phyloP scores from a whole-genome alignment of 306 rosid genomes.

The Cucumis sativus region DNA sequence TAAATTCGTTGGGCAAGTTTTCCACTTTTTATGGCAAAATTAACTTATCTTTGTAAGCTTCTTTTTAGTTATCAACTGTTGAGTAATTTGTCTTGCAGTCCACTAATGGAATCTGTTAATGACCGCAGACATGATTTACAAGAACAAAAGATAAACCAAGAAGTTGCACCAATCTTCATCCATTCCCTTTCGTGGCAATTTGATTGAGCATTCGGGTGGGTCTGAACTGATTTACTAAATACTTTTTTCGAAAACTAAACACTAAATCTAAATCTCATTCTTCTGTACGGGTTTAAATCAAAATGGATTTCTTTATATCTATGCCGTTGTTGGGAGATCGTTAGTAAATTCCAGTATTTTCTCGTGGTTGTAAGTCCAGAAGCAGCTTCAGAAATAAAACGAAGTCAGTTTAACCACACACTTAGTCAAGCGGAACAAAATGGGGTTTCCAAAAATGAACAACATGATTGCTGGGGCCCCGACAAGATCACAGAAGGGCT shows the following conservation, averaged over 20 bases:
- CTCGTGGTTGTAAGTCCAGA: background rate
- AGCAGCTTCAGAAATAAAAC: background rate
- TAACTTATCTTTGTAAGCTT: background rate
- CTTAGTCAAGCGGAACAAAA: background rate
- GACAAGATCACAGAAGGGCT: background rate
- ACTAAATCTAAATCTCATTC: background rate
- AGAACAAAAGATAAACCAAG: background rate
- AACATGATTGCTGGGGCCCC: constrained; percentile 1
- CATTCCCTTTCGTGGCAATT: no score
- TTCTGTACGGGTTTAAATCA: background rate
- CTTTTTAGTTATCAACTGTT: no score
- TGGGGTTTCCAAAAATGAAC: background rate
- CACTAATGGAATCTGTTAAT: background rate
- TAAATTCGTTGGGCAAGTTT: background rate
- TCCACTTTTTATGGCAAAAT: background rate
- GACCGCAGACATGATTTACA: background rate
- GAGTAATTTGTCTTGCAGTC: no score
- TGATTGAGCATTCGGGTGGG: no score
- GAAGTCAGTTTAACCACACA: background rate
- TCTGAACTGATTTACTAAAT: no score
- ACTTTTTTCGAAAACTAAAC: background rate
- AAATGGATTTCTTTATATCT: background rate
- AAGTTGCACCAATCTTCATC: no score
- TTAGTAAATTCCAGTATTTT: background rate
- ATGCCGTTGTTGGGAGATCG: background rate